Conservation (phyloP, 2,329 filamentous ascomycete species). For the Diaporthe sp. region DNA sequence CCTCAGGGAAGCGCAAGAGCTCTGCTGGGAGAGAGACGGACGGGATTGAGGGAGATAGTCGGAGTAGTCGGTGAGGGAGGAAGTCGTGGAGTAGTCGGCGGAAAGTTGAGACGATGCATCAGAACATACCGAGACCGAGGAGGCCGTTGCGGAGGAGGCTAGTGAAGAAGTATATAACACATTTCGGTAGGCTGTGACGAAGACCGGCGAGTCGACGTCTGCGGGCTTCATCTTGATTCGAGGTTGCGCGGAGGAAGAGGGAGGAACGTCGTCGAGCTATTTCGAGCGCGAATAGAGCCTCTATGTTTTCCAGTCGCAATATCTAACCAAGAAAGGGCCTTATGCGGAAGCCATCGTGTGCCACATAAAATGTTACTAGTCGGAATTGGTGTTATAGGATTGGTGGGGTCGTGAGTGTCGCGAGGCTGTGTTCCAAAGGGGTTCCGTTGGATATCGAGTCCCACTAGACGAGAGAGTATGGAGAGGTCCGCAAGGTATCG, state of each 20-base stretch:
- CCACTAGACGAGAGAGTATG: conserved; percentile 24
- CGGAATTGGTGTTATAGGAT: conserved; percentile 21
- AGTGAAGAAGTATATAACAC: conserved; percentile 78
- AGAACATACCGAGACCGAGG: conserved; percentile 84
- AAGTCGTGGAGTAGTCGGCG: conserved; percentile 73
- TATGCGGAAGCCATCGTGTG: conserved; percentile 39
- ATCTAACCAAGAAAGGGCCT: conserved; percentile 36
- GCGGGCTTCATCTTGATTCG: conserved; percentile 71
- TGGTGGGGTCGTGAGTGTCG: conserved; percentile 16
- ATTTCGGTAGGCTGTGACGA: conserved; percentile 63
- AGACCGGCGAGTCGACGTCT: conserved; percentile 67
- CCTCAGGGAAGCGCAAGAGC: conserved; percentile 53
- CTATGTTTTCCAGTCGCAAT: conserved; percentile 27
- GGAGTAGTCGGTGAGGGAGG: conserved; percentile 65
- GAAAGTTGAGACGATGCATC: conserved; percentile 78
- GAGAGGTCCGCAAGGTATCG: conserved; percentile 39
- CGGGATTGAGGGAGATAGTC: conserved; percentile 58
- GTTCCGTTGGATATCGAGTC: conserved; percentile 25
- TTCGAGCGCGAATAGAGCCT: conserved; percentile 40
- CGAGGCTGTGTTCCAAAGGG: conserved; percentile 24
- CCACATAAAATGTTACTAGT: conserved; percentile 39
- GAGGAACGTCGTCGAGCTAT: conserved; percentile 40
- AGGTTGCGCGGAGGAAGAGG: conserved; percentile 29
- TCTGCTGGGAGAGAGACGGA: conserved; percentile 50
- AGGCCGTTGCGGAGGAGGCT: conserved; percentile 82